Base-by-base conservation (phyloP, 2,329 filamentous ascomycete species). In the Cephalotrichum gorgonifer region DNA sequence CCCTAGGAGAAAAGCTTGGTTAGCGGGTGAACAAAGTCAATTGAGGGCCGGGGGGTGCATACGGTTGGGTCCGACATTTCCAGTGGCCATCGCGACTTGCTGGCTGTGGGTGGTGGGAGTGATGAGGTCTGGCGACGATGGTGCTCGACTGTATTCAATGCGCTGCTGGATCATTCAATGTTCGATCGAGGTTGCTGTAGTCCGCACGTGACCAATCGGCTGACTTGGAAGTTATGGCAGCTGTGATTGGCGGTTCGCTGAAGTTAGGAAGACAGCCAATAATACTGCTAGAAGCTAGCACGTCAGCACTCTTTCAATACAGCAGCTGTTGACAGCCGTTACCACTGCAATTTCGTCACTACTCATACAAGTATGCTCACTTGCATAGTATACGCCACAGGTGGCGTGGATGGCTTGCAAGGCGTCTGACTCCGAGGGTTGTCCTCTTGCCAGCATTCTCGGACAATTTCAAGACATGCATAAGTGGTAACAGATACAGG, bases 1-100 rank as follows among this genome's bases (percentile, higher is more conserved):
- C 31, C 47, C 51, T 53, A 38, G 17, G 15, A 17, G 33, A 28
- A 25, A 23, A 20, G 20, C 23, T n/a, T n/a, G 30, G 26, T 48
- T 39, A 44, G 39, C 43, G 22, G 14, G 14, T 20, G n/a, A n/a
- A 7, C n/a, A 20, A 23, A 30, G 44, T 44, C 26, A 33, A 43
- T 43, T 47, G 44, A 31, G 12, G n/a, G 12, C 14, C 17, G 31
- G 7, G 23, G 4, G 12, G 25, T 7, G 39, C 51, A 22, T 51
- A 53, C 51, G 44, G 46, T 53, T 49, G 39, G 45, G 45, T 38
- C 45, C 51, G 49, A 51, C 51, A 27, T 30, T 49, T 28, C 26
- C 44, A 38, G 44, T 12, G 28, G 22, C 44, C 25, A 7, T 25
- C 43, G n/a, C 41, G 44, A 39, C 35, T n/a, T 20, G 35, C 22